Evolutionary conservation across 495 filamentous ascomycete genomes (phyloP), one percentile per base, ranked within the genome.

Genomic region (Halenospora varia): DNA sequence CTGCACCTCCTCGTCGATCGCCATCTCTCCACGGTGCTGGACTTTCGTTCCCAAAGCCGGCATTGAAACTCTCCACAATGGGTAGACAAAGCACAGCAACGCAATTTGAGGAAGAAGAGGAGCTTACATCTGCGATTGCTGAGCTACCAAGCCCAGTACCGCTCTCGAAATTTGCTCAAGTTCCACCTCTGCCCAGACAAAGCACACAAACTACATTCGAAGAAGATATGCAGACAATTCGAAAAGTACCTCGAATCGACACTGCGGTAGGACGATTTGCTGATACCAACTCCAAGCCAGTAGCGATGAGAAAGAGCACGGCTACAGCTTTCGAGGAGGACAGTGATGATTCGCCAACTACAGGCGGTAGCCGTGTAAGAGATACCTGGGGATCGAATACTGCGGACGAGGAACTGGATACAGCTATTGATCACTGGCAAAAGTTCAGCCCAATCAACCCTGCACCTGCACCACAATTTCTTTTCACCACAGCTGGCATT

Each of bases 71-170:
- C 6, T 48, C 61, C 22, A 25, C 48, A 35, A 19, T 56, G 8
- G 57, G 49, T 19, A 59, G 62, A 25, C 56, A 62, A 42, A 66
- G 63, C 25, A 61, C 56, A 20, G 53, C 57, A 26, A 66, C 63
- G 1, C 54, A 62, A 44, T 66, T 66, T 45, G 63, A 66, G 22
- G 57, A 62, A 17, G 63, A 62, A 25, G n/a, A 48, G n/a, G 50
- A 53, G 15, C 19, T 13, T 53, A 26, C 2, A 49, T 9, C 23
- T 3, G 10, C 2, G n/a, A 49, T n/a, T 8, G 10, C 47, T 3
- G 8, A 49, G 10, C 10, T 25, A 24, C 20, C 20, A 25, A 49
- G 19, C n/a, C 8, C 47, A 13, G 19, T 10, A n/a, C 10, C 10
- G n/a, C 10, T 23, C 10, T 49, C 47, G 10, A 35, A 35, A 13